Base-by-base conservation (phyloP, 2,329 filamentous ascomycete genomes). In the Septoria linicola region DNA sequence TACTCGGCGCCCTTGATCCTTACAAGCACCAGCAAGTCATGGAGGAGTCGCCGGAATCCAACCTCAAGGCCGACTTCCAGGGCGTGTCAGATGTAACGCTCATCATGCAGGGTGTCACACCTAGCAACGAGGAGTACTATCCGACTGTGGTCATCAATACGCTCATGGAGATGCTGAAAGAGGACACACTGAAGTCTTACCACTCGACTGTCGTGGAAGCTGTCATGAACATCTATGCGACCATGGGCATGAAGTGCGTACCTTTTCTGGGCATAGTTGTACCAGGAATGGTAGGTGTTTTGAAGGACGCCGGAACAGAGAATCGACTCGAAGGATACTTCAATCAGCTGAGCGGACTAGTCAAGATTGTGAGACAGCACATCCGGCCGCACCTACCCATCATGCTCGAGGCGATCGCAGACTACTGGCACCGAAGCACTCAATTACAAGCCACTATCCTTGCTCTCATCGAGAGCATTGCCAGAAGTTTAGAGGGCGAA, bases 201-300 rank as follows among this genome's bases (percentile, higher is more conserved):
- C 95, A 99, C 65, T 92, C 90, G 3, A 84, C 87, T 8, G 92
- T 97, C 11, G 93, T 99, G 44, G 93, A 97, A 68, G 93, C 93
- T 4, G 95, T 99, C 63, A 97, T 99, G 84, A 96, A 89, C 62
- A 99, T 99, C 53, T 99, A 99, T 73, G 88, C 93, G 62, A 99
- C 95, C 0, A 80, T 99, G 54, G 93, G 93, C 2, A 75, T 99
- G 62, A 96, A 97, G 68, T 99, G 93, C 68, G 92, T 99, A 7
- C 88, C 89, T 0, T 99, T 97, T 70, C 81, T 99, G 1, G 87
- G 88, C 54, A 87, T 93, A 54, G 96, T 99, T 55, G 88, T 99
- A 25, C 93, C 95, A 0, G 93, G 90, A 0, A 99, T 99, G 66
- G 79, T 99, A 35, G 79, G 83, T 13, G 92, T 99, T 49, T 96